Percentiles rank a stretch among this genome's conserved stretches.
Conservation (phyloP, 2,329 filamentous ascomycete genomes). For the Botrytis pseudocinerea region DNA sequence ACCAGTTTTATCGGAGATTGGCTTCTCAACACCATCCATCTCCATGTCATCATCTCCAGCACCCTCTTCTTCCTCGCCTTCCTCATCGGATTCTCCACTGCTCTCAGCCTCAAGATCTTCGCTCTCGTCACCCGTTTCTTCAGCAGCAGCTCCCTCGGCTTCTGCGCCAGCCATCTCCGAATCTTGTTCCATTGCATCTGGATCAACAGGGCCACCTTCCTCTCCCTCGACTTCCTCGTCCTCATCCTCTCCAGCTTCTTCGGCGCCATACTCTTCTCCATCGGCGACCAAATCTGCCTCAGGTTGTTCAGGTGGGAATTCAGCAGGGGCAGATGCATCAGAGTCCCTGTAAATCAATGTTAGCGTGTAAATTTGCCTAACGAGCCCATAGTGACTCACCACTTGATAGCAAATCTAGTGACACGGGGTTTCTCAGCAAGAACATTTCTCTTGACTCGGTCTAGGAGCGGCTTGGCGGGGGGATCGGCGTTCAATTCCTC, state of each 20-base stretch:
- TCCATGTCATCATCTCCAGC: conserved; percentile 52
- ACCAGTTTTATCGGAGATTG: conserved; percentile 27
- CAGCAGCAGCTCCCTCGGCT: conserved; percentile 51
- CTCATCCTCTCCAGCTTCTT: conserved; percentile 76
- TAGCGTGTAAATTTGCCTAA: conserved; percentile 26
- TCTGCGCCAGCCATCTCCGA: conserved; percentile 75
- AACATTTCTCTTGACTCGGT: conserved; percentile 88
- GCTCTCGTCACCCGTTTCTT: conserved; percentile 73
- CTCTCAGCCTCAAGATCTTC: conserved; percentile 80
- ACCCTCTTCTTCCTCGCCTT: conserved; percentile 47
- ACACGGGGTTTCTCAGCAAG: conserved; percentile 96
- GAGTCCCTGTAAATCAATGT: conserved; percentile 69
- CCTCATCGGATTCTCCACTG: conserved; percentile 57
- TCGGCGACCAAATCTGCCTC: conserved; percentile 87
- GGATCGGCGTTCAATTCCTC: conserved; percentile 88
- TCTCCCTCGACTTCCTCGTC: conserved; percentile 64
- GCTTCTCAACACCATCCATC: conserved; percentile 46
- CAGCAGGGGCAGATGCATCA: conserved; percentile 92
- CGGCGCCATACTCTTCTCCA: conserved; percentile 86
- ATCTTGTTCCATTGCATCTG: conserved; percentile 58
- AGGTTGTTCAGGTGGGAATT: conserved; percentile 96
- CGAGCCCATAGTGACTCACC: conserved; percentile 56
- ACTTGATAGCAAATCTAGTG: conserved; percentile 97
- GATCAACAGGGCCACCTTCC: conserved; percentile 48
- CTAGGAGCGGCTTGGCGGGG: conserved; percentile 86